Conservation (phyloP, 768 basidiomycete species). For the Kwoniella shandongensis region DNA sequence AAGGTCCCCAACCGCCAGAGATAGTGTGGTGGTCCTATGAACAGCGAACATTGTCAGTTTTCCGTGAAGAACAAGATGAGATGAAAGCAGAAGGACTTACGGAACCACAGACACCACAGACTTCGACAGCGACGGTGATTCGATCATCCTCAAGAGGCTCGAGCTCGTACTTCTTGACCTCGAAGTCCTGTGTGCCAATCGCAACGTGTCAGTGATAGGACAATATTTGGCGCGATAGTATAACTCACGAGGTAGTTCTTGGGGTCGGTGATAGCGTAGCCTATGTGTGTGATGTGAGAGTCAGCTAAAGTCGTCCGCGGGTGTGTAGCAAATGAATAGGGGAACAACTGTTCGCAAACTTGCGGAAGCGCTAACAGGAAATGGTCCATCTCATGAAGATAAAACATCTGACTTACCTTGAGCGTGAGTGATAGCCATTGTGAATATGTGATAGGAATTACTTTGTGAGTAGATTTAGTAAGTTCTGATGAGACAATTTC, state of each 20-base stretch:
- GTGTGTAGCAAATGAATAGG: no score
- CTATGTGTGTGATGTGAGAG: slow-evolving; percentile 16
- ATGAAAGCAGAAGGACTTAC: slow-evolving; percentile 24
- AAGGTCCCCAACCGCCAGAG: slow-evolving; percentile 53
- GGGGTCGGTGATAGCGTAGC: slow-evolving; percentile 49
- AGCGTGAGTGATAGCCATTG: slow-evolving; percentile 43
- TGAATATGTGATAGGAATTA: background rate
- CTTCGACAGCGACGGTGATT: slow-evolving; percentile 50
- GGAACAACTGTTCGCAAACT: no score
- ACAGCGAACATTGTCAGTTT: background rate
- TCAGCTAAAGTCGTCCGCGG: background rate
- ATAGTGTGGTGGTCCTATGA: slow-evolving; percentile 53
- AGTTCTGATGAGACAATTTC: no score
- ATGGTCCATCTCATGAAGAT: no score
- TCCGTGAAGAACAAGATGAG: background rate
- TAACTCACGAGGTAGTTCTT: slow-evolving; percentile 49
- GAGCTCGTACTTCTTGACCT: slow-evolving; percentile 50
- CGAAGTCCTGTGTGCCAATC: slow-evolving; percentile 45
- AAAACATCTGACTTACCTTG: slow-evolving; percentile 45
- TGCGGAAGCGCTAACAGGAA: no score
- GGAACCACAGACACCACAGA: slow-evolving; percentile 48
- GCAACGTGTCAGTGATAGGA: slow-evolving; percentile 6
- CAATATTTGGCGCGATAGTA: background rate
- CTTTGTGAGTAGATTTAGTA: no score
- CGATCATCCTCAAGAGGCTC: slow-evolving; percentile 46